Base-by-base conservation (phyloP, 352 stramenopile genomes). In the Phytophthora melonis region DNA sequence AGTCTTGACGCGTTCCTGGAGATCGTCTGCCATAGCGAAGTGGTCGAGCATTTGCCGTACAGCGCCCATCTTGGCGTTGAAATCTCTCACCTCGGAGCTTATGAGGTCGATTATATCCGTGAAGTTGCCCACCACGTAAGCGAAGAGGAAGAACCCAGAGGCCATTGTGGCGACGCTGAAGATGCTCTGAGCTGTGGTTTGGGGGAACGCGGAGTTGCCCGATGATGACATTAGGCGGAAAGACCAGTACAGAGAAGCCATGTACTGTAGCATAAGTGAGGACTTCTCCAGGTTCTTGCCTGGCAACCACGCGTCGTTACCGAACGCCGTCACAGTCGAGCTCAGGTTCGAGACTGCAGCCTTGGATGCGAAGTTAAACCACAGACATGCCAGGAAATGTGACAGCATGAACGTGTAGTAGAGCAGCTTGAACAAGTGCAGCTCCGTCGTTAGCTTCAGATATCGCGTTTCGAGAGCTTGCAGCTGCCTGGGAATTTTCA, bases 91-190 rank as follows among this genome's bases (percentile, higher is more conserved):
- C 43, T 88, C 81, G 3, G 75, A 81, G 32, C 88, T 82, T 23
- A 82, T 80, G 34, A 90, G 71, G 21, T 86, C 78, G 14, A 86
- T 88, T 3, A 81, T 86, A 54, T 92, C 82, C 0, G 76, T 65
- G 25, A 92, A 82, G 60, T 90, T 92, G 9, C 85, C 85, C 27
- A 92, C 74, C 13, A 92, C 79, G 58, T 92, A 92, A 14, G 85
- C 81, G 34, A 92, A 86, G 10, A 90, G 58, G 43, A 92, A 92
- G 25, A 92, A 87, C 0, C 85, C 85, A 6, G 50, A 76, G 5
- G 83, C 89, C 81, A 90, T 89, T 1, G 81, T 87, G 11, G 80
- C 23, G 5, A 90, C 73, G 27, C 57, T 85, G 65, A 83, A 90
- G 10, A 88, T 54, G 50, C 75, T 79, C 47, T 92, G 73, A 11